Conservation (phyloP, 805 yeast species). For the Pichia exigua region DNA sequence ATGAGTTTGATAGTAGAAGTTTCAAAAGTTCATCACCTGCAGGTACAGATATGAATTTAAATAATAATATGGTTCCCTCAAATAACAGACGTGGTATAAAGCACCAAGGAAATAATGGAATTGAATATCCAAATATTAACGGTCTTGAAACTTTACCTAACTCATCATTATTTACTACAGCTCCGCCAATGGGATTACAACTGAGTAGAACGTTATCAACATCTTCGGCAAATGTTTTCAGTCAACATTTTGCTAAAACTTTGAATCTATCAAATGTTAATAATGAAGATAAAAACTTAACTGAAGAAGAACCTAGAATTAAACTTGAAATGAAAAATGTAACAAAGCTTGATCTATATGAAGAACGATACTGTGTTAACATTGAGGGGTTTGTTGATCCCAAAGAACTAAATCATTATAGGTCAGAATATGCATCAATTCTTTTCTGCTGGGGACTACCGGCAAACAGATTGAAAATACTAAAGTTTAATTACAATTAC, state of each 20-base stretch:
- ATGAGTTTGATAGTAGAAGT: constrained; percentile 16
- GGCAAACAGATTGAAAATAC: constrained; percentile 66
- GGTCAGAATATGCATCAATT: constrained; percentile 71
- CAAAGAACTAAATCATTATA: constrained; percentile 32
- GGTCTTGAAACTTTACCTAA: not conserved
- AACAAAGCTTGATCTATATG: constrained; percentile 36
- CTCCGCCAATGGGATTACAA: not conserved
- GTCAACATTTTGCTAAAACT: constrained; percentile 19
- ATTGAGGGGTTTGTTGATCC: constrained; percentile 34
- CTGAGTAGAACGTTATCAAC: constrained; percentile 12
- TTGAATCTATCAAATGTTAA: not conserved
- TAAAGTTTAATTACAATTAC: constrained; percentile 50
- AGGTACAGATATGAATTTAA: not conserved
- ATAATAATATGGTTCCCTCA: constrained; percentile 6
- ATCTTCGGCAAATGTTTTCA: constrained; percentile 17
- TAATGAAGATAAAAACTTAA: not conserved
- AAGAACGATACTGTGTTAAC: constrained; percentile 33
- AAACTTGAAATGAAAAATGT: constrained; percentile 40
- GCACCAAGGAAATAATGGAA: constrained; percentile 4
- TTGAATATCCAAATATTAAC: not conserved
- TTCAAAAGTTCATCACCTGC: constrained; percentile 23
- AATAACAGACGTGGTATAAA: constrained; percentile 24
- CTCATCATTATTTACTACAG: not conserved
- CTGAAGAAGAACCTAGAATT: constrained; percentile 24
- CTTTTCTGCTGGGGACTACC: constrained; percentile 80